Evolutionary conservation across 305 asterid genomes (phyloP), one percentile per base, ranked within the genome.

Genomic region (Fraxinus albicans): DNA sequence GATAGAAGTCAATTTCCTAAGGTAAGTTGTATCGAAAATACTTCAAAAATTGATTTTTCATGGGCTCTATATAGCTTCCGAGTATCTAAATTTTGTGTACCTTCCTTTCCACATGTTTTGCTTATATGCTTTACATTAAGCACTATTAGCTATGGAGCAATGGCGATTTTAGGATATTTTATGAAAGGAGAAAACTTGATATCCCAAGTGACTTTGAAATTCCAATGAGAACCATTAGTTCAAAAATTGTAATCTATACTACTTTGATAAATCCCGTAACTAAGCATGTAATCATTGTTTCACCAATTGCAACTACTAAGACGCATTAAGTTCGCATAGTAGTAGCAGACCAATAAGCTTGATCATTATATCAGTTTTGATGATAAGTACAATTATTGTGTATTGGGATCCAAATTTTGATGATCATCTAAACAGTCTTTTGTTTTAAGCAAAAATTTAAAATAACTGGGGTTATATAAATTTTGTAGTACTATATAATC

Each of bases 151-250:
- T 84, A 86, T 65, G 86, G 83, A 77, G 76, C 87, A 60, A 84
- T 83, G 86, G 85, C 89, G n/a, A 44, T 80, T 0, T 29, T 84
- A 27, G 87, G 91, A 67, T 80, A 88, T 63, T 75, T 79, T 4
- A 88, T 86, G 89, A 84, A 73, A 40, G 89, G 89, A 12, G 55
- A 83, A 12, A 73, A 50, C 65, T 29, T 88, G 53, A 25, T 69
- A 40, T 83, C 89, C 3, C 88, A 83, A 58, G 42, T 84, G 4
- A 88, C 88, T 0, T 47, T 84, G 78, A 84, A 88, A 73, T 88
- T 55, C 88, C 89, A 0, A 76, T 34, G 0, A 19, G 6, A 36
- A 77, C 79, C 12, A 2, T 81, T 7, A 76, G n/a, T n/a, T n/a
- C n/a, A n/a, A n/a, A n/a, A n/a, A n/a, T n/a, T n/a, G n/a, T n/a